phyloP scores from a whole-genome alignment of 176 grass and related monocot species.

The Rhipidocladum racemiflorum region DNA sequence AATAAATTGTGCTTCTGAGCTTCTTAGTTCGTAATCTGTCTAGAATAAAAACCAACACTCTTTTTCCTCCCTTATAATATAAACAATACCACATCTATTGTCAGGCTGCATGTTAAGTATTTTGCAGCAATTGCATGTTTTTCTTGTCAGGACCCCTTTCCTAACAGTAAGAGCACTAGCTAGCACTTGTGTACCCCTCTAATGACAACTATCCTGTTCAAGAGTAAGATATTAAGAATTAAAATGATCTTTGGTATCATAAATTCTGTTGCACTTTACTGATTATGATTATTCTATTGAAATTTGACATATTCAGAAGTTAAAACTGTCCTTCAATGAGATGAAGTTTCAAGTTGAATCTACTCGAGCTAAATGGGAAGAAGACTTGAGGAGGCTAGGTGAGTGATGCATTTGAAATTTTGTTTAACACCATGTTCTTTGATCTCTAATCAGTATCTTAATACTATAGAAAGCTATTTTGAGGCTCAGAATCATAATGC shows the following conservation, averaged over 20 bases:
- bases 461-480: conserved; percentile 53
- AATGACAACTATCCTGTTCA: background rate
- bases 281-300: background rate
- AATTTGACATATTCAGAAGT: conserved; percentile 43
- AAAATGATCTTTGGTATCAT: background rate
- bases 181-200: background rate
- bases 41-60: background rate
- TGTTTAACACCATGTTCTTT: background rate
- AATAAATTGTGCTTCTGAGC: background rate
- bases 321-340: conserved; percentile 59
- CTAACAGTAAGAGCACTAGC: background rate
- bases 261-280: background rate
- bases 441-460: conserved; percentile 4
- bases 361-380: conserved; percentile 52
- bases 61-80: conserved; percentile 1
- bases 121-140: background rate
- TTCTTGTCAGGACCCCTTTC: background rate
- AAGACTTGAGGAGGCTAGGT: conserved; percentile 68
- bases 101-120: background rate
- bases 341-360: conserved; percentile 73
- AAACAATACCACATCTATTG: background rate
- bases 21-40: conserved; percentile 11
- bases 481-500: conserved; percentile 56
- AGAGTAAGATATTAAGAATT: background rate
- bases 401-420: background rate